Base-by-base conservation (phyloP, 2,329 filamentous ascomycete species). In the Verticillium isaacii region DNA sequence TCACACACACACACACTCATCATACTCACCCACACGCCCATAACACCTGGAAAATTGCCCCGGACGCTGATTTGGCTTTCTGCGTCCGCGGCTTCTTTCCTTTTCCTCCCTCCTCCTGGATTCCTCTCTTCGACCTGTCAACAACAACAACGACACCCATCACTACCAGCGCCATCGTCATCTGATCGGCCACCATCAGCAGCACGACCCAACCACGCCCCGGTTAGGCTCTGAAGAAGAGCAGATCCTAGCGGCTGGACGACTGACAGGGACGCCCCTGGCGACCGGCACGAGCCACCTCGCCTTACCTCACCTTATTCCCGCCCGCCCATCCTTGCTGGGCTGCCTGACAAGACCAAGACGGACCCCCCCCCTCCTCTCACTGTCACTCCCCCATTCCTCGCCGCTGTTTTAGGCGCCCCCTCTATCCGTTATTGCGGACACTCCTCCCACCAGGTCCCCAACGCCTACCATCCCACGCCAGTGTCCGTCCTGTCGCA, bases 341-440 rank as follows among this genome's bases (percentile, higher is more conserved):
- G 45, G 45, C 45, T 52, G 45, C 19, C 41, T 17, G 41, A 57
- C 36, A 37, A 15, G 37, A 29, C 36, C 6, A 29, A 58, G 23
- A 45, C 19, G 5, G 17, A 23, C 6, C 37, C 29, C 37, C 29
- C 37, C 29, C 25, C 37, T 17, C 25, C 57, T 25, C 23, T 12
- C 32, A 14, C 23, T 58, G 37, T 50, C 39, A 7, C 45, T 58
- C 45, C 37, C 36, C 32, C 55, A 36, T 57, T 23, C 34, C 32
- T 36, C 55, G 14, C 15, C 32, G 55, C 34, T 50, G 57, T 50
- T 58, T 62, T 65, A 62, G 62, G 64, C 62, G 57, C 60, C 64
- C 62, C 64, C 64, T 61, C 61, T 63, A 59, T 61, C 62, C 62
- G 61, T 64, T 61, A 60, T 65, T 63, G 61, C 64, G 64, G 59